Evolutionary conservation across 1,284 basidiomycete species (phyloP).

Genomic region (Fistulinella staudtii): DNA sequence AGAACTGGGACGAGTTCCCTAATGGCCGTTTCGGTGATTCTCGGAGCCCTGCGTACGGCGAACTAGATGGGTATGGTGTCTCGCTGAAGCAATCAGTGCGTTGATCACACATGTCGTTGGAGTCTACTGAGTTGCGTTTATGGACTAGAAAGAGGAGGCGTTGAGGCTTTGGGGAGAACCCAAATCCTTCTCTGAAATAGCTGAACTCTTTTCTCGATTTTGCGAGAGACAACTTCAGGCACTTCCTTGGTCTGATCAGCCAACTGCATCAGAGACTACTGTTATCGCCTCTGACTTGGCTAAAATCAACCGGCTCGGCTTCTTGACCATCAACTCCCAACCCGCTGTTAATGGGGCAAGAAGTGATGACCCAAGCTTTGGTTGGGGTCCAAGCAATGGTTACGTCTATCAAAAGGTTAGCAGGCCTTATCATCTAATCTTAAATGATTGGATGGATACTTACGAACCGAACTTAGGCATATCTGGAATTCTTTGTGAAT

Average conservation of each 20-base stretch:
- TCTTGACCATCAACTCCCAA: slow-evolving; percentile 97
- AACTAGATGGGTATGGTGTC: slow-evolving; percentile 93
- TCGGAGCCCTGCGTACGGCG: slow-evolving; percentile 94
- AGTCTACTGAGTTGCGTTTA: slow-evolving; percentile 6
- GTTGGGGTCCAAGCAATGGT: slow-evolving; percentile 93
- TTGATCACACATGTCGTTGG: slow-evolving; percentile 6
- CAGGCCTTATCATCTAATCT: slow-evolving; percentile 7
- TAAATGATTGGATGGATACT: not conserved
- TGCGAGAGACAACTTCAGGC: slow-evolving; percentile 69
- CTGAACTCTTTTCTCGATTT: slow-evolving; percentile 76
- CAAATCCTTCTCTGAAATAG: slow-evolving; percentile 61
- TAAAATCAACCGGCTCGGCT: slow-evolving; percentile 85
- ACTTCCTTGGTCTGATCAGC: slow-evolving; percentile 95
- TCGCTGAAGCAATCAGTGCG: slow-evolving; percentile 78
- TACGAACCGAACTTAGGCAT: slow-evolving; percentile 58
- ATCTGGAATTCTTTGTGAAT: slow-evolving; percentile 94
- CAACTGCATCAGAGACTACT: slow-evolving; percentile 80
- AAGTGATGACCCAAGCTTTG: slow-evolving; percentile 84
- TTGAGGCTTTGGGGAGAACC: slow-evolving; percentile 88
- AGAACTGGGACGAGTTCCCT: slow-evolving; percentile 99
- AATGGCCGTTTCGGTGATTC: slow-evolving; percentile 98
- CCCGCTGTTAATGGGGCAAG: slow-evolving; percentile 92
- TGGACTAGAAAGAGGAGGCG: slow-evolving; percentile 80
- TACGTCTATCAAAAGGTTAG: slow-evolving; percentile 96
- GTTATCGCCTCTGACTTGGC: slow-evolving; percentile 80